These are phyloP conservation scores for Hemisphaericaspora lyxosophila DNA, from an alignment of 1,139 yeast species.

Conservation along the genomic window DNA sequence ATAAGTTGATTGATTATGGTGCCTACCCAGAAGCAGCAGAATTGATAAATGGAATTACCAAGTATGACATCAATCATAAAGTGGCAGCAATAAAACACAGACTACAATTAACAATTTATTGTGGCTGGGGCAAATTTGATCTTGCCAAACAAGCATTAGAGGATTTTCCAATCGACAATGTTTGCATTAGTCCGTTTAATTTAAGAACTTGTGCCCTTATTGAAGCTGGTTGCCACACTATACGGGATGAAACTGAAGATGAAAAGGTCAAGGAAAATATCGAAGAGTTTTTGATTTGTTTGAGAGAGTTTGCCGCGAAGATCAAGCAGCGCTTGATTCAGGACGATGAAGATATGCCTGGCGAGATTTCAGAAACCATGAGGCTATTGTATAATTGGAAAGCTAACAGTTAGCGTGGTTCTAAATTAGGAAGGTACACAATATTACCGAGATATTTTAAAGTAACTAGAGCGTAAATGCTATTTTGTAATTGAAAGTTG, in stretches of 20 bases:
- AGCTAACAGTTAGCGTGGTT: not conserved
- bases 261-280: conserved; percentile 5
- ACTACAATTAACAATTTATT: not conserved
- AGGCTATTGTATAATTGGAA: conserved; percentile 2
- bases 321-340: conserved; percentile 28
- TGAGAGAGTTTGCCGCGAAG: conserved; percentile 37
- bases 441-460: not conserved
- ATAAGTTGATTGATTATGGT: conserved; percentile 33
- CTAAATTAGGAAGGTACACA: not conserved
- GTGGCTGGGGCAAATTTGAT: conserved; percentile 14
- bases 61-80: conserved; percentile 26
- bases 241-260: not conserved
- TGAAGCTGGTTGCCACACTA: not conserved
- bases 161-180: conserved; percentile 31
- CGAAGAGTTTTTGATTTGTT: conserved; percentile 13
- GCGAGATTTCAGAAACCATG: not conserved
- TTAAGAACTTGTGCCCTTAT: conserved; percentile 6
- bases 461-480: not conserved
- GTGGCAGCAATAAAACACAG: conserved; percentile 26
- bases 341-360: conserved; percentile 27
- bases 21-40: conserved; percentile 24
- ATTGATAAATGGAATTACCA: conserved; percentile 24
- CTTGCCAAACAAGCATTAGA: conserved; percentile 22
- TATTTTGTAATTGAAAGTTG: not conserved
- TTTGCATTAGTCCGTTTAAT: conserved; percentile 36